Evolutionary conservation across 2,329 filamentous ascomycete genomes (phyloP).

Genomic region (Corniculantispora saksenae): DNA sequence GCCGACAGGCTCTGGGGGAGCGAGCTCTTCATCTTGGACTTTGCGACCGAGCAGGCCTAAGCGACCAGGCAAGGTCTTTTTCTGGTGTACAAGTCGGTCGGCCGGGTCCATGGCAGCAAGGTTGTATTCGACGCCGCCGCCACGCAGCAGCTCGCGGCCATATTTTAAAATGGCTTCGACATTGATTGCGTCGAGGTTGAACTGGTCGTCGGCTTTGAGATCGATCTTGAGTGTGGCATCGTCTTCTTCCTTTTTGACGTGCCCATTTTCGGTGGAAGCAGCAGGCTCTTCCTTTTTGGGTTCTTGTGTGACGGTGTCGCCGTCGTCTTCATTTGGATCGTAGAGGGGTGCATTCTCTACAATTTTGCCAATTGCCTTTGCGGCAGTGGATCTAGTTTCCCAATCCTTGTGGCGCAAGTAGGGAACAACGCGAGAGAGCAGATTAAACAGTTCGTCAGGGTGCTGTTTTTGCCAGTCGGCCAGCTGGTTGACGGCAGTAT

Average conservation of each 20-base stretch:
- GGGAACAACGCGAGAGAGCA: constrained; percentile 90
- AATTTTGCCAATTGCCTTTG: constrained; percentile 92
- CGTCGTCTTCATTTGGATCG: constrained; percentile 80
- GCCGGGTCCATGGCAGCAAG: constrained; percentile 80
- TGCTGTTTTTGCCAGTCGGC: constrained; percentile 98
- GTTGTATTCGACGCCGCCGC: constrained; percentile 82
- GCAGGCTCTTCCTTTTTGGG: constrained; percentile 44
- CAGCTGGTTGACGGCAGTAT: constrained; percentile 94
- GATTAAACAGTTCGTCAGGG: constrained; percentile 94
- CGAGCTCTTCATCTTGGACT: constrained; percentile 79
- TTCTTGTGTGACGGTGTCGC: constrained; percentile 58
- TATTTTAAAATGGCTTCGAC: constrained; percentile 77
- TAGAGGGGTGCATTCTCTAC: constrained; percentile 84
- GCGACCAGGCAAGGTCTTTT: constrained; percentile 80
- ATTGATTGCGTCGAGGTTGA: constrained; percentile 74
- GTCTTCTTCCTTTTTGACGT: constrained; percentile 61
- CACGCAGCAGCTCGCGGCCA: constrained; percentile 82
- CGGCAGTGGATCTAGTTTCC: constrained; percentile 92
- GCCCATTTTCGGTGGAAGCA: constrained; percentile 38
- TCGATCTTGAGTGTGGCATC: constrained; percentile 35
- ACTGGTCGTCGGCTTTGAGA: constrained; percentile 59
- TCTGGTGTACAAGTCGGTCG: constrained; percentile 80
- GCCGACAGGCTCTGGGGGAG: constrained; percentile 46
- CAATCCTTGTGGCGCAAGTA: constrained; percentile 94
- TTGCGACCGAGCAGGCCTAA: constrained; percentile 83